phyloP scores from a whole-genome alignment of 2,329 filamentous ascomycete genomes.

The Aspergillus fructus region DNA sequence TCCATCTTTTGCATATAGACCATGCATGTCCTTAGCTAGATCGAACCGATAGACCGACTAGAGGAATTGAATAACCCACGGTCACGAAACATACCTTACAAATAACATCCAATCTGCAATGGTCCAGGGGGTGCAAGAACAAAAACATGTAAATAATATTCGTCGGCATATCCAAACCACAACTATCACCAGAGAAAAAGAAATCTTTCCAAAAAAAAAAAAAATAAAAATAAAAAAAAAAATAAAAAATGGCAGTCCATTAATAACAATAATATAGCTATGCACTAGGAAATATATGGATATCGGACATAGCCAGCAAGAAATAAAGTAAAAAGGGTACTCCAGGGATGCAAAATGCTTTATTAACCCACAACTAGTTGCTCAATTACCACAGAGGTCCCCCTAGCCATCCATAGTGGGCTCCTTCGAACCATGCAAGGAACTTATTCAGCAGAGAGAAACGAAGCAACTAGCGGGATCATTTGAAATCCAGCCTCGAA shows the following conservation, averaged over 20 bases:
- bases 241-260: not conserved
- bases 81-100: not conserved
- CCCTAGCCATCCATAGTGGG: not conserved
- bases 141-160: not conserved
- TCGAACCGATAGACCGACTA: not conserved
- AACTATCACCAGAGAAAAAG: not conserved
- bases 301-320: not conserved
- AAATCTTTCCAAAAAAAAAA: not conserved
- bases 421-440: not conserved
- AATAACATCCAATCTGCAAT: not conserved
- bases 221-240: too few species aligned
- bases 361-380: not conserved
- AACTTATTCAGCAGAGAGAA: not conserved
- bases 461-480: not conserved
- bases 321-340: not conserved
- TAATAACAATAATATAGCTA: not conserved
- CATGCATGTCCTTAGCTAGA: not conserved
- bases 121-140: not conserved
- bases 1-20: not conserved
- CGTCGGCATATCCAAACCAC: too few species aligned
- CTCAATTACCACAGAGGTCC: not conserved
- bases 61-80: not conserved
- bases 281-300: not conserved
- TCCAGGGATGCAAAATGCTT: slow-evolving; percentile 4
- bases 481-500: not conserved